Conservation (phyloP, 768 basidiomycete species). For the Pulveroboletus ravenelii region DNA sequence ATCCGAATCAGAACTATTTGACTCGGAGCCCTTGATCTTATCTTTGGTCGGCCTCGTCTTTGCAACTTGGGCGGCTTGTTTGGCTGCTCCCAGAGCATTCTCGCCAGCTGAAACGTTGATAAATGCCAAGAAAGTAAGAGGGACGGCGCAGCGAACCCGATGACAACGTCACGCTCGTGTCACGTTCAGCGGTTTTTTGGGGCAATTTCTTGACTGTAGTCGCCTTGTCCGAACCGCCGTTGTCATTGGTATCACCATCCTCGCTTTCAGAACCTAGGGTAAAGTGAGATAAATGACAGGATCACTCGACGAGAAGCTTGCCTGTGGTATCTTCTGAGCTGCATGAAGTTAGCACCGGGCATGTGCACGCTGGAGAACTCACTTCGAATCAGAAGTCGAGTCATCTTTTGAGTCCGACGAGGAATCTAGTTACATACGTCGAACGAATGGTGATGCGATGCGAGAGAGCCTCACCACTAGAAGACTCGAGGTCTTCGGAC, state of each 20-base stretch:
- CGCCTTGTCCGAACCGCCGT: slow-evolving; percentile 1
- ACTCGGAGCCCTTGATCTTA: slow-evolving; percentile 1
- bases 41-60: slow-evolving; percentile 2
- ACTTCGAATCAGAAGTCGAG: slow-evolving; percentile 28
- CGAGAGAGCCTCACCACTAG: slow-evolving; percentile 19
- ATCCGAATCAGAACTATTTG: slow-evolving; percentile 15
- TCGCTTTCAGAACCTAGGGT: slow-evolving; percentile 15
- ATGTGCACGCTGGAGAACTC: slow-evolving; percentile 9
- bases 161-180: slow-evolving; percentile 39
- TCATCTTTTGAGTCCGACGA: slow-evolving; percentile 19
- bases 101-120: slow-evolving; percentile 13
- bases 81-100: not conserved
- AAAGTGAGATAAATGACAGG: not conserved
- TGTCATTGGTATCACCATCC: slow-evolving; percentile 9
- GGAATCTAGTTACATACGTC: slow-evolving; percentile 8
- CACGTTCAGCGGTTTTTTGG: slow-evolving; percentile 22
- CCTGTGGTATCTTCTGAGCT: slow-evolving; percentile 22
- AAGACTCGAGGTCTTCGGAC: slow-evolving; percentile 24
- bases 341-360: not conserved
- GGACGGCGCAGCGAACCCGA: slow-evolving; percentile 22
- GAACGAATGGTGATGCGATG: not conserved
- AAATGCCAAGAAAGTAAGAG: not conserved
- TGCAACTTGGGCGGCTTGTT: not conserved
- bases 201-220: slow-evolving; percentile 1
- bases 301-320: slow-evolving; percentile 7